phyloP scores from a whole-genome alignment of 495 filamentous ascomycete species.

The Penicillium dipodomyicola region DNA sequence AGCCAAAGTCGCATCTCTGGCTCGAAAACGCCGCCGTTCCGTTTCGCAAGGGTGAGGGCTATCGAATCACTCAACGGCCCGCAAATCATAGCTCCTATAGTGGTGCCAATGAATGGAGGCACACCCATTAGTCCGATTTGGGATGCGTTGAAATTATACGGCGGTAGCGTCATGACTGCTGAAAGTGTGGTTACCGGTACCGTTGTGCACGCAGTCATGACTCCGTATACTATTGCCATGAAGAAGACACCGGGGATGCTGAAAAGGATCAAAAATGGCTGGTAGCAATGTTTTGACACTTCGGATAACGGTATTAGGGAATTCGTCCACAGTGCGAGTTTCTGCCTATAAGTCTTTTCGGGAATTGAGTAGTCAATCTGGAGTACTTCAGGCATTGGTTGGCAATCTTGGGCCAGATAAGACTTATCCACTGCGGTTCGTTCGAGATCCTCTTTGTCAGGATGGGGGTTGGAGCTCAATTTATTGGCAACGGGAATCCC shows the following conservation, averaged over 20 bases:
- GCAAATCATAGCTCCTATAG: conserved; percentile 30
- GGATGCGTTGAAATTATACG: conserved; percentile 40
- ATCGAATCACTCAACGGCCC: conserved; percentile 34
- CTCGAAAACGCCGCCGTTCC: conserved; percentile 37
- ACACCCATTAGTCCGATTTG: conserved; percentile 39
- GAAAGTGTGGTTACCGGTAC: no score
- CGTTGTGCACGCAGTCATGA: conserved; percentile 30
- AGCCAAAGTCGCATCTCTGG: conserved; percentile 38
- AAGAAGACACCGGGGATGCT: conserved; percentile 11
- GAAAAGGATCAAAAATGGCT: no score
- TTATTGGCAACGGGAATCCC: no score
- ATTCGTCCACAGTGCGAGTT: no score
- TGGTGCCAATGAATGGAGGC: conserved; percentile 36
- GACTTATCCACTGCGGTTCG: neutral
- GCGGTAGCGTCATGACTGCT: conserved; percentile 28
- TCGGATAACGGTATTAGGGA: no score
- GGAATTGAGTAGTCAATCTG: no score
- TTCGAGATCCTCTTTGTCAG: neutral
- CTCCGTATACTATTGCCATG: conserved; percentile 34
- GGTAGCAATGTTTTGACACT: no score
- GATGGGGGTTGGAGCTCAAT: no score
- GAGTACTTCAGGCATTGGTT: no score
- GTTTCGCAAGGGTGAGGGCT: conserved; percentile 27
- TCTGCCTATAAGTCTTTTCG: no score
- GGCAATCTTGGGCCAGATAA: no score